Evolutionary conservation across 257 asterid species (phyloP).

Genomic region (Nicotiana tabacum): DNA sequence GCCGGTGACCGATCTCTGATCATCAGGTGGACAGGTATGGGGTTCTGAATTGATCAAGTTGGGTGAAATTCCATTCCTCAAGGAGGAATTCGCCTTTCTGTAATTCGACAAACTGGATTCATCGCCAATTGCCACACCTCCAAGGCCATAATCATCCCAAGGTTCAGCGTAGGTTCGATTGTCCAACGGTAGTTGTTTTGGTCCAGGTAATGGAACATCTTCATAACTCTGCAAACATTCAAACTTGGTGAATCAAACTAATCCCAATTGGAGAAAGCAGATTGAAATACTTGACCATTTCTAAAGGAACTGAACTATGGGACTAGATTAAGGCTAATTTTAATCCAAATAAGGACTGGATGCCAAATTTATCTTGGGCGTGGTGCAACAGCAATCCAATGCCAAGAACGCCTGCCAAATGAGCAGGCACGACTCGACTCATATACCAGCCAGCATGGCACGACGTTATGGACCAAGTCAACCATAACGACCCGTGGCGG

Average conservation of each 20-base stretch:
- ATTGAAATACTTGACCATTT: neutral
- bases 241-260: neutral
- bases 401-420: neutral
- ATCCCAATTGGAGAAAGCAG: neutral
- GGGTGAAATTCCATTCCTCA: slow-evolving; percentile 31
- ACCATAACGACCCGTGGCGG: too few species aligned
- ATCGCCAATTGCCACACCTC: slow-evolving; percentile 24
- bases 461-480: too few species aligned
- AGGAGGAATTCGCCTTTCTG: slow-evolving; percentile 46
- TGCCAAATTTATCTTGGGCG: neutral
- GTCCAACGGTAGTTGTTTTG: slow-evolving; percentile 41
- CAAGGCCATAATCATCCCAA: slow-evolving; percentile 48
- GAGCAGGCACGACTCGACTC: too few species aligned
- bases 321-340: neutral
- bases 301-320: neutral
- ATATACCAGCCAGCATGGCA: too few species aligned
- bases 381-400: neutral
- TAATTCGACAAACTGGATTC: slow-evolving; percentile 39
- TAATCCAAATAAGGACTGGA: neutral
- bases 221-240: slow-evolving; percentile 60
- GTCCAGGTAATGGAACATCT: slow-evolving; percentile 65
- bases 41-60: slow-evolving; percentile 26
- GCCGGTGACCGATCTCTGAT: slow-evolving; percentile 40
- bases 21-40: slow-evolving; percentile 36
- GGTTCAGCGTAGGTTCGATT: slow-evolving; percentile 38